These are phyloP conservation scores for Blastomyces silverae DNA, from an alignment of 2,329 filamentous ascomycete genomes.

Conservation along the genomic window DNA sequence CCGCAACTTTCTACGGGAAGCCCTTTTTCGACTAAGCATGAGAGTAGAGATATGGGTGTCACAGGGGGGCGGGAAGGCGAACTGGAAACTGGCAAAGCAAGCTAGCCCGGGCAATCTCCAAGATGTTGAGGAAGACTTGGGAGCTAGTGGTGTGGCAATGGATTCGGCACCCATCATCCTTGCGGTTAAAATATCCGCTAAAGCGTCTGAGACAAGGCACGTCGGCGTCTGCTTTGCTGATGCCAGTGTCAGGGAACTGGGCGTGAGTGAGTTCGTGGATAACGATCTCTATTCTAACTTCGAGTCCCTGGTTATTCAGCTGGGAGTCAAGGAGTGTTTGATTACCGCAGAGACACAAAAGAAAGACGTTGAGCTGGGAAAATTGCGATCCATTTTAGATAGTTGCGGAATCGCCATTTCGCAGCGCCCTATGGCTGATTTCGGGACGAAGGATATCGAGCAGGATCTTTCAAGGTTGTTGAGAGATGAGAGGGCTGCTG, in stretches of 20 bases:
- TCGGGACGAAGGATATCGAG: conserved; percentile 85
- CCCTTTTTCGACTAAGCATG: conserved; percentile 84
- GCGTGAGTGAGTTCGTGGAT: conserved; percentile 97
- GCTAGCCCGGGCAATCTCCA: conserved; percentile 94
- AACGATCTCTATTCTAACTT: conserved; percentile 98
- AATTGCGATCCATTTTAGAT: conserved; percentile 81
- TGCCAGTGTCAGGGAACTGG: conserved; percentile 88
- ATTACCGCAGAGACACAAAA: conserved; percentile 70
- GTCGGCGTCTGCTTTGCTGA: conserved; percentile 97
- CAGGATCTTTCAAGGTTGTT: conserved; percentile 84
- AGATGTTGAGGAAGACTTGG: conserved; percentile 92
- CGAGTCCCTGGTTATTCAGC: conserved; percentile 89
- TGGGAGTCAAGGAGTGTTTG: conserved; percentile 89
- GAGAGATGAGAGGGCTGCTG: conserved; percentile 73
- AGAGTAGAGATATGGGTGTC: conserved; percentile 85
- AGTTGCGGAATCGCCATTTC: conserved; percentile 87
- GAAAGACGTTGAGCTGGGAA: conserved; percentile 82
- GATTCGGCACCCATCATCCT: conserved; percentile 91
- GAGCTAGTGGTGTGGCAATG: conserved; percentile 56
- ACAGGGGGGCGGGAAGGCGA: conserved; percentile 62
- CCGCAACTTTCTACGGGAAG: conserved; percentile 89
- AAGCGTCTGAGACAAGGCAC: conserved; percentile 72
- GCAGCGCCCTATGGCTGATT: conserved; percentile 69
- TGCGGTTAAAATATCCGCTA: conserved; percentile 87
- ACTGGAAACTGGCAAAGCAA: conserved; percentile 87